Base-by-base conservation (phyloP, 2,329 filamentous ascomycete genomes). In the Onygena corvina region DNA sequence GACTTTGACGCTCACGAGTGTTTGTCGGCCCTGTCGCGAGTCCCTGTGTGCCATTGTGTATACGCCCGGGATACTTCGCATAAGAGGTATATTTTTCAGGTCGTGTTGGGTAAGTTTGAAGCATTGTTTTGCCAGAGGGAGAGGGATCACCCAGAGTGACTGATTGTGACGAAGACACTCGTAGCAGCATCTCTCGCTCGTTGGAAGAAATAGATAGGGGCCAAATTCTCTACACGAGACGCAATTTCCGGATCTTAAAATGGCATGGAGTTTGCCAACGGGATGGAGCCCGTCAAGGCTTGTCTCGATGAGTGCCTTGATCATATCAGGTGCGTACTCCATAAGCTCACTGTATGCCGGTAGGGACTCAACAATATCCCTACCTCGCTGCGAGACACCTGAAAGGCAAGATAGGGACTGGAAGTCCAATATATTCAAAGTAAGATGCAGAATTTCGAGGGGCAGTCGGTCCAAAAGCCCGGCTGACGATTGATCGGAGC, bases 301-400 rank as follows among this genome's bases (percentile, higher is more conserved):
- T 33, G 61, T 61, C 42, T 54, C 49, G 12, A 52, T 52, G 35
- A 64, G 50, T n/a, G 56, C 59, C 2, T 38, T 47, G 46, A 65
- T 34, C 12, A 56, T 47, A 25, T 51, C 49, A 12, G 59, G 62
- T 3, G 61, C 63, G 47, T 64, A 74, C 55, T 71, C 69, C 30
- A 69, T 66, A 30, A 66, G 58, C 29, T 69, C 65, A 65, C 66
- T 71, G 25, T 67, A 63, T n/a, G 67, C 57, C 1, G 64, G 58
- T 5, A 66, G 59, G 11, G 52, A 49, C 27, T 61, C 57, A 11
- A 65, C 53, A 1, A 61, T 40, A 16, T 49, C 50, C 23, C 59
- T 61, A 8, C 56, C 60, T 36, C 56, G 47, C 16, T 56, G 16
- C n/a, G 56, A 62, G n/a, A 54, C 52, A 30, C 50, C 53, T 11